Evolutionary conservation across 495 filamentous ascomycete genomes (phyloP).

Genomic region (Apodospora peruviana): DNA sequence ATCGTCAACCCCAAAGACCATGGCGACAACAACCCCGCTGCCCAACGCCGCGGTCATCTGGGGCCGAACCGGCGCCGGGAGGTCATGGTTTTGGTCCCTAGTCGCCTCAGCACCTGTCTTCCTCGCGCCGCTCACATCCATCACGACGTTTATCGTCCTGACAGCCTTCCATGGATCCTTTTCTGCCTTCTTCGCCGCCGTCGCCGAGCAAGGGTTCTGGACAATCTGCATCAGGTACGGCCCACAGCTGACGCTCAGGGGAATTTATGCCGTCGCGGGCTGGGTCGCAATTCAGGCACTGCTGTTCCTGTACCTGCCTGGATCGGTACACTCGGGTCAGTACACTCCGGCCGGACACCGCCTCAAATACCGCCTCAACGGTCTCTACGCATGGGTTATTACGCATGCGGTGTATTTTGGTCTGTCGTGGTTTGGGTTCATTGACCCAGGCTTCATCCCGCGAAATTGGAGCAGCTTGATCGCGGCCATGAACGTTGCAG

Average conservation of each 20-base stretch:
- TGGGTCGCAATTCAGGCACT: conserved; percentile 17
- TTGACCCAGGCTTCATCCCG: conserved; percentile 38
- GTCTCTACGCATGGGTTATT: conserved; percentile 35
- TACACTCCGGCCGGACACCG: background rate
- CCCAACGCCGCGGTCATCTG: background rate
- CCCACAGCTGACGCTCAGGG: background rate
- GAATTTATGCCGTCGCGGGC: background rate
- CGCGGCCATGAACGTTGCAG: conserved; percentile 34
- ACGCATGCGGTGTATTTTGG: conserved; percentile 28
- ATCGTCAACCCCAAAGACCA: no score
- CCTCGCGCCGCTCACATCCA: background rate
- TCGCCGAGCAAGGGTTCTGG: conserved; percentile 3
- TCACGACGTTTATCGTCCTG: background rate
- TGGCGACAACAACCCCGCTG: background rate
- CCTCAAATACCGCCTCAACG: conserved; percentile 20
- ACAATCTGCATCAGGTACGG: background rate
- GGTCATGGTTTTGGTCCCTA: background rate
- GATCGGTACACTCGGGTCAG: background rate
- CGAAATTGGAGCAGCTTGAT: conserved; percentile 39
- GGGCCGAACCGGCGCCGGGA: conserved; percentile 1
- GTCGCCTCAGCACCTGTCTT: background rate
- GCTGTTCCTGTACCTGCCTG: background rate
- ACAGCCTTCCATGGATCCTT: background rate
- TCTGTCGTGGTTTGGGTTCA: conserved; percentile 16
- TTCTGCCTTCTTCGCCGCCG: background rate